Percentiles rank a stretch among this genome's conserved stretches.
Conservation (phyloP, 345 rosid genomes). For the Rubroshorea leprosula region DNA sequence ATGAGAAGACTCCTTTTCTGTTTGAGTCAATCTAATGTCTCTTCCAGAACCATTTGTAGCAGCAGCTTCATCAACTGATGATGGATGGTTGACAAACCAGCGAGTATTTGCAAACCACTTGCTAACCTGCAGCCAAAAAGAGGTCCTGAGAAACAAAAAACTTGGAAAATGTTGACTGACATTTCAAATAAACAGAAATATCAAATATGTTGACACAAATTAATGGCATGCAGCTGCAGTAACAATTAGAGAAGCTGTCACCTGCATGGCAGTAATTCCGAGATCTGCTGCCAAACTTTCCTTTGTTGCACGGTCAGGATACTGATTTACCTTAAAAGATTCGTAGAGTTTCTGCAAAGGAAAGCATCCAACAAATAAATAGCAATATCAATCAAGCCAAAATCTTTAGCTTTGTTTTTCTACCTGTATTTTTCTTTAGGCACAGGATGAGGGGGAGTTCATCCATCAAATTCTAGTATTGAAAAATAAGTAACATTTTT, state of each 20-base stretch:
- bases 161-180: background rate
- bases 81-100: conserved; percentile 50
- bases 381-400: too few species aligned
- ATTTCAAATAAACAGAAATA: background rate
- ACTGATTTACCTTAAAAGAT: conserved; percentile 57
- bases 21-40: conserved; percentile 14
- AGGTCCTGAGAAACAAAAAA: background rate
- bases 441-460: too few species aligned
- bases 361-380: conserved; percentile 9
- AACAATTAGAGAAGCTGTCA: conserved; percentile 19
- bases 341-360: conserved; percentile 47
- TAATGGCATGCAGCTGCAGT: background rate
- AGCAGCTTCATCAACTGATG: too few species aligned
- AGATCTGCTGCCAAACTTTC: conserved; percentile 66
- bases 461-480: too few species aligned
- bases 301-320: conserved; percentile 56
- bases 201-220: background rate
- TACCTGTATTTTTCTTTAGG: too few species aligned
- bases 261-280: conserved; percentile 58
- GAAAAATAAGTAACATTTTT: too few species aligned
- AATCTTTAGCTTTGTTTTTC: too few species aligned
- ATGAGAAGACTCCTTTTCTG: background rate
- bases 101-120: conserved; percentile 87
- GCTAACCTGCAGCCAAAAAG: conserved; percentile 40
- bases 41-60: conserved; percentile 20